Conservation (phyloP, 441 rosid species). For the Erysimum pusillum region DNA sequence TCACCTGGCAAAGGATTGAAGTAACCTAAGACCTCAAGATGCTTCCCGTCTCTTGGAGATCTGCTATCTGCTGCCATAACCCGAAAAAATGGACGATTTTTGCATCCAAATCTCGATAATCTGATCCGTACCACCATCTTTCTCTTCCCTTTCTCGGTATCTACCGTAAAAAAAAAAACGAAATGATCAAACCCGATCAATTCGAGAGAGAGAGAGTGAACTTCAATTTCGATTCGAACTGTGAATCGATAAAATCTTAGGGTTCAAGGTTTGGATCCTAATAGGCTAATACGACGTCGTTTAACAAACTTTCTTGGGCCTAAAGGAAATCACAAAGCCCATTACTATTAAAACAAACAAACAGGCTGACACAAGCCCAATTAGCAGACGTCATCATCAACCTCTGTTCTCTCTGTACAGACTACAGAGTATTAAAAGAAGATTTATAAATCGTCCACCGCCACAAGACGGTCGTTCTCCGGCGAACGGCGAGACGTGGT, state of each 20-base stretch:
- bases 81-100: slow-evolving; percentile 74
- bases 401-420: too few species aligned
- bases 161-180: not conserved
- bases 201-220: slow-evolving; percentile 19
- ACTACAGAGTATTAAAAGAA: not conserved
- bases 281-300: slow-evolving; percentile 38
- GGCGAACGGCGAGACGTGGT: slow-evolving; percentile 7
- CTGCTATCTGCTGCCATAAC: slow-evolving; percentile 88
- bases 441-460: slow-evolving; percentile 28
- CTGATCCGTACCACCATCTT: slow-evolving; percentile 75
- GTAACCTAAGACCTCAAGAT: slow-evolving; percentile 78
- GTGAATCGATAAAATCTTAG: slow-evolving; percentile 27
- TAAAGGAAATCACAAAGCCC: not conserved
- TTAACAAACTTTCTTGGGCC: not conserved
- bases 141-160: not conserved
- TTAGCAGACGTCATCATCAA: too few species aligned
- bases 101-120: slow-evolving; percentile 77
- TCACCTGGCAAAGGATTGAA: slow-evolving; percentile 80
- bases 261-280: slow-evolving; percentile 35
- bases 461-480: slow-evolving; percentile 33
- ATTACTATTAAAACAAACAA: not conserved
- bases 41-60: slow-evolving; percentile 80
- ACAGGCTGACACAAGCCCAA: not conserved
- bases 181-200: slow-evolving; percentile 10
- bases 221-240: slow-evolving; percentile 24